A percentile compares a stretch with the other conserved stretches of the same genome.
Evolutionary conservation across 2,329 filamentous ascomycete genomes (phyloP).

Genomic region (Metarhizium brunneum): DNA sequence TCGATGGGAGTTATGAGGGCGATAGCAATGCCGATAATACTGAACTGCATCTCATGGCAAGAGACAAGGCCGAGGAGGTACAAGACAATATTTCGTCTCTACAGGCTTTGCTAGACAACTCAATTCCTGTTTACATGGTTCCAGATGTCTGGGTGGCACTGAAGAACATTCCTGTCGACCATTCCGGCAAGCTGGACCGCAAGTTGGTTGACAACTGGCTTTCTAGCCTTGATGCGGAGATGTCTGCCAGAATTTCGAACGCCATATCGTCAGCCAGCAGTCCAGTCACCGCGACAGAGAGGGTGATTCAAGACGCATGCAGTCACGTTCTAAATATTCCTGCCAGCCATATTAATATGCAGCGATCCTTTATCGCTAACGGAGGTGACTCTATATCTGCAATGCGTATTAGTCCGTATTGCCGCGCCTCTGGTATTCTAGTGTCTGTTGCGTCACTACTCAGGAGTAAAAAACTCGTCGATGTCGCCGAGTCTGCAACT

Average conservation of each 20-base stretch:
- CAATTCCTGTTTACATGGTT: not conserved
- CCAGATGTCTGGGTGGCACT: not conserved
- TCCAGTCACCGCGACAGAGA: constrained; percentile 2
- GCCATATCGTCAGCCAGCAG: not conserved
- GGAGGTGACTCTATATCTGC: constrained; percentile 9
- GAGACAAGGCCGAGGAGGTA: not conserved
- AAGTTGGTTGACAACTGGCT: not conserved
- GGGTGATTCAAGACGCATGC: constrained; percentile 4
- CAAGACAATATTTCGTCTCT: not conserved
- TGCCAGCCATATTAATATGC: constrained; percentile 1
- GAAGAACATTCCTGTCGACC: not conserved
- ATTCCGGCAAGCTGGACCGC: not conserved
- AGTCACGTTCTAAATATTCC: constrained; percentile 5
- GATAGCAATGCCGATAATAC: not conserved
- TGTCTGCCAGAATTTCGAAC: not conserved
- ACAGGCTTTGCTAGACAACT: not conserved
- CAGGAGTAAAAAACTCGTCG: not conserved
- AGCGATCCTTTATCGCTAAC: constrained; percentile 7
- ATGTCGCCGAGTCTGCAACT: not conserved
- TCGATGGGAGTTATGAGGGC: not conserved
- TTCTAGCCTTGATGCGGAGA: not conserved
- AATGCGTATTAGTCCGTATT: constrained; percentile 4
- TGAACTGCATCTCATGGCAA: not conserved
- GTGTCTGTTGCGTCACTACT: constrained; percentile 1
- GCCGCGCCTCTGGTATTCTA: not conserved